These are phyloP conservation scores for Lepraria neglecta DNA, from an alignment of 495 filamentous ascomycete species.

Conservation along the genomic window DNA sequence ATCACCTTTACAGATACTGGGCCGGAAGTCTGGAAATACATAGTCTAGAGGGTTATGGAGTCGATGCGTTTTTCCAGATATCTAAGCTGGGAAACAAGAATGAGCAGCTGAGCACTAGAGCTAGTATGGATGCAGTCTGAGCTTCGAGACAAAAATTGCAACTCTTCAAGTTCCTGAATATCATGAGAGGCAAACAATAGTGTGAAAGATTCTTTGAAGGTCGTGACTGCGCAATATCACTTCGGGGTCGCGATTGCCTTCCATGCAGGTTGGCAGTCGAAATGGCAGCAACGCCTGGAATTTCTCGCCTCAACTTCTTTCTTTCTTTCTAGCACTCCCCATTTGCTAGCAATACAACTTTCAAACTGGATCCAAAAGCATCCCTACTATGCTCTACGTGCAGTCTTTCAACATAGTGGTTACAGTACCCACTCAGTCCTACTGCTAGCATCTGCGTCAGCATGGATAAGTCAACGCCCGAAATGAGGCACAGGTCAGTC, in stretches of 20 bases:
- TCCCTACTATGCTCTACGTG: constrained; percentile 4
- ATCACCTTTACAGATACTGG: constrained; percentile 57
- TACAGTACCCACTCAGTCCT: background rate
- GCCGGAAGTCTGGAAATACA: constrained; percentile 88
- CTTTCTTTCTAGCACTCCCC: background rate
- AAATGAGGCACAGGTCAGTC: constrained; percentile 7
- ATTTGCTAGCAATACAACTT: background rate
- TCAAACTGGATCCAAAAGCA: background rate
- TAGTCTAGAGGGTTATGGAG: constrained; percentile 90
- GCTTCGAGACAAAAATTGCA: background rate
- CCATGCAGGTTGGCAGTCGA: background rate
- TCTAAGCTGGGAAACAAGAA: constrained; percentile 98
- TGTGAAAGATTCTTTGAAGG: background rate
- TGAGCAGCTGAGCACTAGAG: constrained; percentile 85
- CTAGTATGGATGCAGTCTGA: constrained; percentile 83
- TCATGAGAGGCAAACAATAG: background rate
- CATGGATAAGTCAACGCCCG: constrained; percentile 12
- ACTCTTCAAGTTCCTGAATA: background rate
- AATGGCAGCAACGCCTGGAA: background rate
- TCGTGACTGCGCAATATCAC: background rate
- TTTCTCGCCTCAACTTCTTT: background rate
- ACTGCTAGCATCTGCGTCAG: background rate
- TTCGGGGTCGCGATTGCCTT: background rate
- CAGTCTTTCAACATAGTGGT: constrained; percentile 1
- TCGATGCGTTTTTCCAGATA: constrained; percentile 96